Conservation (phyloP, 257 asterid genomes). For the Petrea volubilis region DNA sequence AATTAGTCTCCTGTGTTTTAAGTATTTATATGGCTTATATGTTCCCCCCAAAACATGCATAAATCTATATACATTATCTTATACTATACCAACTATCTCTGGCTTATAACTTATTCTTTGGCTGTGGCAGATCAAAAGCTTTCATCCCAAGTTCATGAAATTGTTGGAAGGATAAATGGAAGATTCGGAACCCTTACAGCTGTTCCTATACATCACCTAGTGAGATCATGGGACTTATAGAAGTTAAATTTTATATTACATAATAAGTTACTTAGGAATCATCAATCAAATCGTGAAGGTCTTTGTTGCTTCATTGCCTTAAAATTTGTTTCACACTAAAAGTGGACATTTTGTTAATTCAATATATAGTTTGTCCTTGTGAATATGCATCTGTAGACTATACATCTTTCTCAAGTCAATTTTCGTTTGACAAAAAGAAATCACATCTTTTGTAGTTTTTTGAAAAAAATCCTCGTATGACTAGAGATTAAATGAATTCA, state of each 20-base stretch:
- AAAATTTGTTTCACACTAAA: background rate
- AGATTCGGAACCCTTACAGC: slow-evolving; percentile 84
- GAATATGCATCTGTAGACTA: too few species aligned
- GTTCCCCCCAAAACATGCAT: background rate
- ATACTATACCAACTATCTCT: too few species aligned
- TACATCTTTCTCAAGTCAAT: background rate
- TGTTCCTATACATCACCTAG: slow-evolving; percentile 95
- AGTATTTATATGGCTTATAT: background rate
- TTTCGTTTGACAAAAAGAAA: background rate
- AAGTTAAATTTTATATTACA: slow-evolving; percentile 3
- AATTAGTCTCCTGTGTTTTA: background rate
- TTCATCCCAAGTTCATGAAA: slow-evolving; percentile 92
- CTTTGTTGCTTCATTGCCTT: background rate
- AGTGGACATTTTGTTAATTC: background rate
- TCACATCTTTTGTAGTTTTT: too few species aligned
- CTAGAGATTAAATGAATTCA: too few species aligned
- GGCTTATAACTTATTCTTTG: slow-evolving; percentile 10
- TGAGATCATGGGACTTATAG: slow-evolving; percentile 37
- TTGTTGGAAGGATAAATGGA: slow-evolving; percentile 95
- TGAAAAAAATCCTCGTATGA: too few species aligned
- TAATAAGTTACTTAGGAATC: slow-evolving; percentile 12
- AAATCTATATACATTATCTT: background rate
- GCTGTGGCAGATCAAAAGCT: slow-evolving; percentile 76
- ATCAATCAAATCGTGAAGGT: background rate
- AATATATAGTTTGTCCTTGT: too few species aligned